Evolutionary conservation across 2,329 filamentous ascomycete species (phyloP), one percentile per base, ranked within the genome.

Genomic region (Colletotrichum tanaceti): DNA sequence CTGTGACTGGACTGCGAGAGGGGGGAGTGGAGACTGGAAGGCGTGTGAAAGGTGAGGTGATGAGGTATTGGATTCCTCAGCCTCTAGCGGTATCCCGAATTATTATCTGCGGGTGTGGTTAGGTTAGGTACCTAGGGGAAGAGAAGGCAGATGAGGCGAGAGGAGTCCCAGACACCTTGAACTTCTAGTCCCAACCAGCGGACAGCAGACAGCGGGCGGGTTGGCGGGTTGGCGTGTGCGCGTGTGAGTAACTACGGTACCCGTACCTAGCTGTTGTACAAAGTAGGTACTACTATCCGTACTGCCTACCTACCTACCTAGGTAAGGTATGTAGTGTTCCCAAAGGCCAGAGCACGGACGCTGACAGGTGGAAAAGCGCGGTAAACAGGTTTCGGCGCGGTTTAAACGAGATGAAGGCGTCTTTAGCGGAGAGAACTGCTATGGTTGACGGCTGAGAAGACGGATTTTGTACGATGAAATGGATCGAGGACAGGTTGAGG

Each of bases 371-470:
- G 24, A 59, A 57, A 50, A 59, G 64, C 64, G 64, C 55, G 58
- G 52, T 62, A 55, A 63, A 63, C 49, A 44, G 58, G 58, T 38
- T 57, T 38, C 18, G 20, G 64, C 58, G 50, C 41, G 35, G 49
- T 22, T 59, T 66, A 66, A 63, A 66, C 64, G 50, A 66, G 59
- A 66, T 66, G 64, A 66, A 53, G 44, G 32, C 44, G 43, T 38
- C 35, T 63, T 66, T 60, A 66, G 64, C 52, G 49, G 50, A 66
- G 50, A n/a, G 35, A 66, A 63, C 50, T 66, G 43, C 18, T 35
- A 35, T 28, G 16, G 35, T 55, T 55, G 43, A 52, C 20, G 32
- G 58, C 38, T 18, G 16, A 32, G 52, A 50, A 14, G 22, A 38
- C 43, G 35, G 28, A 44, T 55, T 57, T 39, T 18, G 39, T 35